Conservation (phyloP, 805 yeast genomes). For the Ogataea polymorpha region DNA sequence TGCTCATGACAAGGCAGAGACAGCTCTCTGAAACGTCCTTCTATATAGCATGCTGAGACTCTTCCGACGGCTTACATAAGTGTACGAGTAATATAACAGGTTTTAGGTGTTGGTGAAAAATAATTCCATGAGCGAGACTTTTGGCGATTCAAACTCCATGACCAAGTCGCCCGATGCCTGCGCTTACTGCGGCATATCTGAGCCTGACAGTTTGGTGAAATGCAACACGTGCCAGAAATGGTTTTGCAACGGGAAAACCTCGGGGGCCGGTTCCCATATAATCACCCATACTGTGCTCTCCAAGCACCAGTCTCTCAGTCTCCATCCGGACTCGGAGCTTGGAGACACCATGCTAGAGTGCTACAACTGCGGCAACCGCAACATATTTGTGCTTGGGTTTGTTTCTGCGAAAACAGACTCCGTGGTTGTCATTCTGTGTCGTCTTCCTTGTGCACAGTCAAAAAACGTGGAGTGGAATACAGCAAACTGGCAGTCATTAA, state of each 20-base stretch:
- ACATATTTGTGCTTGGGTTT: slow-evolving; percentile 79
- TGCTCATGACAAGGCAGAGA: slow-evolving; percentile 5
- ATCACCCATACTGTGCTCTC: slow-evolving; percentile 81
- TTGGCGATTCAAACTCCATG: slow-evolving; percentile 1
- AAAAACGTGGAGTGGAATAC: slow-evolving; percentile 85
- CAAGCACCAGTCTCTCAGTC: slow-evolving; percentile 67
- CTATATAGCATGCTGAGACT: slow-evolving; percentile 3
- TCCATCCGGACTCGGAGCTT: slow-evolving; percentile 76
- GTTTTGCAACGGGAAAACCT: slow-evolving; percentile 79
- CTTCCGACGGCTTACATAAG: not conserved
- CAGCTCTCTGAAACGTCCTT: slow-evolving; percentile 3
- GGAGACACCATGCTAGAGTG: slow-evolving; percentile 90
- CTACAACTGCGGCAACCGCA: slow-evolving; percentile 82
- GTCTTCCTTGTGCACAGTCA: slow-evolving; percentile 81
- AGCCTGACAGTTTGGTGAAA: slow-evolving; percentile 63
- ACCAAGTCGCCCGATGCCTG: slow-evolving; percentile 33
- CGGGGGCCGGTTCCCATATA: slow-evolving; percentile 66
- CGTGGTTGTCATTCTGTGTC: slow-evolving; percentile 81
- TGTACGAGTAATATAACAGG: slow-evolving; percentile 5
- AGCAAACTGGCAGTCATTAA: slow-evolving; percentile 80
- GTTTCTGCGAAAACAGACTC: slow-evolving; percentile 84
- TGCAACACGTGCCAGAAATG: slow-evolving; percentile 78
- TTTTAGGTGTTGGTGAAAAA: slow-evolving; percentile 9
- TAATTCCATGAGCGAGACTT: slow-evolving; percentile 15
- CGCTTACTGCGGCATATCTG: slow-evolving; percentile 71